Evolutionary conservation across 768 basidiomycete species (phyloP).

Genomic region (Mycena filopes): DNA sequence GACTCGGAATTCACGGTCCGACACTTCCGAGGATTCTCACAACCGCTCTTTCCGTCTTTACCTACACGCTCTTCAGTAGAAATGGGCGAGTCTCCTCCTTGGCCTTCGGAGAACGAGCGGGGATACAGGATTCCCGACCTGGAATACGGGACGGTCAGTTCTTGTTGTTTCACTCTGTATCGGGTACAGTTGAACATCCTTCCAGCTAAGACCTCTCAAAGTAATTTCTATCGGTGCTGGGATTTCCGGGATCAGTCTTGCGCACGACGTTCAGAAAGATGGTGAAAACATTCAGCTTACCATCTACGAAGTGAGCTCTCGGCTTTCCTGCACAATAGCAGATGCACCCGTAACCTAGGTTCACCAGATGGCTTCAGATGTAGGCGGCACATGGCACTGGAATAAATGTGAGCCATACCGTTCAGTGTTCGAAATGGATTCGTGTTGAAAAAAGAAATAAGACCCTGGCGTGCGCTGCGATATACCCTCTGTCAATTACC

Average conservation of each 20-base stretch:
- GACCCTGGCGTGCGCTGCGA: constrained; percentile 56
- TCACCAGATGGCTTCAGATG: constrained; percentile 49
- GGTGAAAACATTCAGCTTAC: constrained; percentile 54
- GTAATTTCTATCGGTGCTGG: constrained; percentile 59
- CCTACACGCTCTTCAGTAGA: not conserved
- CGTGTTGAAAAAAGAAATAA: too few species aligned
- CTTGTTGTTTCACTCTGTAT: not conserved
- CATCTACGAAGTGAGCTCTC: constrained; percentile 46
- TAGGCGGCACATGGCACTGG: constrained; percentile 62
- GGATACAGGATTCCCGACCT: constrained; percentile 36
- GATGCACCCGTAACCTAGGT: too few species aligned
- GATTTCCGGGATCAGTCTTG: constrained; percentile 52
- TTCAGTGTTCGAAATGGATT: too few species aligned
- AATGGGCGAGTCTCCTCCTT: constrained; percentile 10
- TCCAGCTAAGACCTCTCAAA: constrained; percentile 47
- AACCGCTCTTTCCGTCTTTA: not conserved
- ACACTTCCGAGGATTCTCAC: too few species aligned
- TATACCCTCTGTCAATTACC: constrained; percentile 49
- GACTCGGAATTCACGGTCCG: too few species aligned
- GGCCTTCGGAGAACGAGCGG: constrained; percentile 36
- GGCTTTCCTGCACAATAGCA: too few species aligned
- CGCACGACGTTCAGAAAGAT: constrained; percentile 36
- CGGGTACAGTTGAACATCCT: not conserved
- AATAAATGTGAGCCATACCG: constrained; percentile 45
- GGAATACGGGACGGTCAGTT: constrained; percentile 32